Base-by-base conservation (phyloP, 768 basidiomycete species). In the Termitomyces sp. region DNA sequence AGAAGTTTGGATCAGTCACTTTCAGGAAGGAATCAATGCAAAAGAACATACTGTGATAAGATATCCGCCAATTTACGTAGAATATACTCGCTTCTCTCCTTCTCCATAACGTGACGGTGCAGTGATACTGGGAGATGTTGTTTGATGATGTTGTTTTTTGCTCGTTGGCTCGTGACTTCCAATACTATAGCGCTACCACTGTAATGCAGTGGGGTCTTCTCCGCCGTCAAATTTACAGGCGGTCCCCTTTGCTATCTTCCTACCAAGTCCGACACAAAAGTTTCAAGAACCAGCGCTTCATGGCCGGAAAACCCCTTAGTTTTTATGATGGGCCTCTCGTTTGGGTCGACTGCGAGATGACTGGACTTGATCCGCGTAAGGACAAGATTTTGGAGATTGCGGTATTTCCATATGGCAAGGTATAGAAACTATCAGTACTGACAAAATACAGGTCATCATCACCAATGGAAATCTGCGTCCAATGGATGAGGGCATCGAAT, bases 341-440 rank as follows among this genome's bases (percentile, higher is more conserved):
- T 7, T 88, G 91, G 92, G 79, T 93, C 50, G 91, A 94, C 69
- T 91, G 90, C 63, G 91, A 94, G 73, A 94, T 93, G 82, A 92
- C 91, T 2, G 91, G 91, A 4, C 77, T 94, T 38, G 71, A 88
- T 65, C 79, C 79, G 4, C 75, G 78, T 47, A 84, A 71, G 40
- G 88, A 92, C 70, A 84, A 81, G 60, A 82, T 93, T 29, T 68
- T 94, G 2, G 94, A 96, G 71, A 89, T 95, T 65, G 89, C 88
- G 11, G 89, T 86, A 57, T 59, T 79, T 10, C 49, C 35, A 43
- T 27, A 9, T 19, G 50, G 29, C 35, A 5, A 40, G 17, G 29
- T 14, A 5, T 38, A 5, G 12, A 10, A 11, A 41, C 43, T 16
- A 25, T 52, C 32, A 12, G 50, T 53, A 10, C 45, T 42, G 37